These are phyloP conservation scores for Lipomyces orientalis DNA, from an alignment of 805 yeast species.

Conservation along the genomic window DNA sequence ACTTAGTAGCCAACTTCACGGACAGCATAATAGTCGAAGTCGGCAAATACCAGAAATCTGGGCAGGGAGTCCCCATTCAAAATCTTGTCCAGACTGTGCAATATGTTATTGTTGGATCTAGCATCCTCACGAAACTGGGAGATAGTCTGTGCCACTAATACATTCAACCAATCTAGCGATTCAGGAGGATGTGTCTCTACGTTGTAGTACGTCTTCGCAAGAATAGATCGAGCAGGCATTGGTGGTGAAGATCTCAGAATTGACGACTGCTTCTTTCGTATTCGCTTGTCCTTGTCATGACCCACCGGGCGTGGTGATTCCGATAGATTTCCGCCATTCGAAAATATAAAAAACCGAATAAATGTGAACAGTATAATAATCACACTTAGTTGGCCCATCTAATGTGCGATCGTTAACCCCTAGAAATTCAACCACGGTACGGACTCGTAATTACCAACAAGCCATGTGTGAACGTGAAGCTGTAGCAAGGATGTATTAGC, in stretches of 20 bases:
- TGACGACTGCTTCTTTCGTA: slow-evolving; percentile 36
- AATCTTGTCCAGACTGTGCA: slow-evolving; percentile 74
- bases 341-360: slow-evolving; percentile 51
- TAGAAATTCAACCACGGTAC: too few species aligned
- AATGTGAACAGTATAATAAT: slow-evolving; percentile 47
- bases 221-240: slow-evolving; percentile 51
- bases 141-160: slow-evolving; percentile 86
- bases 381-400: slow-evolving; percentile 51
- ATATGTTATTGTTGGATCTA: slow-evolving; percentile 77
- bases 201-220: slow-evolving; percentile 91
- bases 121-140: slow-evolving; percentile 92
- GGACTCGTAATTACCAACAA: slow-evolving; percentile 22
- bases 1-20: not conserved
- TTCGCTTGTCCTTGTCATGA: not conserved
- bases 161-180: slow-evolving; percentile 96
- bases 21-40: not conserved
- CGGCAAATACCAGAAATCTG: slow-evolving; percentile 59
- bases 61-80: slow-evolving; percentile 69
- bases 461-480: slow-evolving; percentile 41
- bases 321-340: slow-evolving; percentile 46
- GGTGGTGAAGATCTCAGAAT: slow-evolving; percentile 36
- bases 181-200: slow-evolving; percentile 87
- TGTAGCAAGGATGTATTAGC: not conserved
- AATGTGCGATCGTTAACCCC: not conserved
- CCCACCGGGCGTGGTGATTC: slow-evolving; percentile 7